Evolutionary conservation across 2,329 filamentous ascomycete species (phyloP), one percentile per base, ranked within the genome.

Genomic region (Nothophoma quercina): DNA sequence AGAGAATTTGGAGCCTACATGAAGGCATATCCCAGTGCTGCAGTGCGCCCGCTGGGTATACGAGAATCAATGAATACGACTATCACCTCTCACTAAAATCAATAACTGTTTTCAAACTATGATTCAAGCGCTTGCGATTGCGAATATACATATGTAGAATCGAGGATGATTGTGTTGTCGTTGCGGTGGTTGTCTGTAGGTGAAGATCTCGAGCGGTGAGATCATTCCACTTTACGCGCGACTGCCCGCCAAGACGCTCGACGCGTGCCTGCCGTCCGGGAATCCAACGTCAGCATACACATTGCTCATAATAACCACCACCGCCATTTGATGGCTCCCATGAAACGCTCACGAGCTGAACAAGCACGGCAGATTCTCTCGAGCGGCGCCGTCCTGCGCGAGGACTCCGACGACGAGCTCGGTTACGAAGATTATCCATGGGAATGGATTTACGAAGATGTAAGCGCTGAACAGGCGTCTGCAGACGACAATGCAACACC

Each of bases 351-450:
- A 7, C 77, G 73, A 46, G 63, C 75, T 33, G 77, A 81, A 56
- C 72, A 78, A 47, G 81, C 80, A 22, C 76, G 79, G 35, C 75
- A 78, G 39, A 78, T 70, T 67, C 79, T 88, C 52, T 82, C 76
- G 55, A 85, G 74, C 60, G 84, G 85, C 36, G 88, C 87, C 23
- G 80, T 92, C 9, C 76, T 79, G 6, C 82, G 89, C 64, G 90
- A 95, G 56, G 89, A 96, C 71, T 96, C 91, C 0, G 92, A 96
- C 71, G 92, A 96, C 73, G 93, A 96, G 72, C 83, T 96, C 21
- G 79, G 78, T 42, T 71, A 75, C 45, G 79, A 81, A 56, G 79
- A 81, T 62, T 73, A 74, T 53, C 78, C 78, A 5, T 82, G 79
- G 79, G 75, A 81, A 66, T 81, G 79, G 78, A 76, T 81, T 21